Evolutionary conservation across 495 filamentous ascomycete species (phyloP).

Genomic region (Achaetomiella virescens): DNA sequence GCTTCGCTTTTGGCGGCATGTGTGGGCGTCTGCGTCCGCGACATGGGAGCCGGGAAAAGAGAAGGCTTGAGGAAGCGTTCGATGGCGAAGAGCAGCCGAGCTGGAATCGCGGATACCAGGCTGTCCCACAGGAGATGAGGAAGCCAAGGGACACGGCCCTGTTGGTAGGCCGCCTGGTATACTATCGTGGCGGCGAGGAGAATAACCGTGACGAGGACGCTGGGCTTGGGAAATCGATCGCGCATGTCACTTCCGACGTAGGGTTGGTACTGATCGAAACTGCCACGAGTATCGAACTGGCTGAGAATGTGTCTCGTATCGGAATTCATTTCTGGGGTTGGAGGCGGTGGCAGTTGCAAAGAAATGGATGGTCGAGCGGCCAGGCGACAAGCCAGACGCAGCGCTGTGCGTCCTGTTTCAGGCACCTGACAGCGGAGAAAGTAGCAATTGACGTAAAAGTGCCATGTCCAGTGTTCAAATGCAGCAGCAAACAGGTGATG

Average conservation of each 20-base stretch:
- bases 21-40: constrained; percentile 18
- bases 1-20: constrained; percentile 61
- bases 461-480: not conserved
- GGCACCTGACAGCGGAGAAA: not conserved
- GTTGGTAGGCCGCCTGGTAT: constrained; percentile 35
- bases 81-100: constrained; percentile 52
- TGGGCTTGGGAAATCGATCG: constrained; percentile 29
- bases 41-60: constrained; percentile 24
- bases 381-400: not conserved
- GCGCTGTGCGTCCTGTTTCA: not conserved
- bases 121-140: constrained; percentile 55
- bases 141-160: constrained; percentile 16
- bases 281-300: constrained; percentile 21
- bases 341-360: not conserved
- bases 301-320: constrained; percentile 24
- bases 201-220: constrained; percentile 32
- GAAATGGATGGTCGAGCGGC: not conserved
- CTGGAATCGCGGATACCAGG: constrained; percentile 56
- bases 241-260: constrained; percentile 17
- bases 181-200: constrained; percentile 37
- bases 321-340: constrained; percentile 20
- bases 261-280: constrained; percentile 15
- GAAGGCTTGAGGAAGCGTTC: constrained; percentile 43
- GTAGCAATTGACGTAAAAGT: not conserved
- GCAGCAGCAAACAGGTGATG: too few species aligned